Evolutionary conservation across 2,329 filamentous ascomycete genomes (phyloP).

Genomic region (Penicillium sp.): DNA sequence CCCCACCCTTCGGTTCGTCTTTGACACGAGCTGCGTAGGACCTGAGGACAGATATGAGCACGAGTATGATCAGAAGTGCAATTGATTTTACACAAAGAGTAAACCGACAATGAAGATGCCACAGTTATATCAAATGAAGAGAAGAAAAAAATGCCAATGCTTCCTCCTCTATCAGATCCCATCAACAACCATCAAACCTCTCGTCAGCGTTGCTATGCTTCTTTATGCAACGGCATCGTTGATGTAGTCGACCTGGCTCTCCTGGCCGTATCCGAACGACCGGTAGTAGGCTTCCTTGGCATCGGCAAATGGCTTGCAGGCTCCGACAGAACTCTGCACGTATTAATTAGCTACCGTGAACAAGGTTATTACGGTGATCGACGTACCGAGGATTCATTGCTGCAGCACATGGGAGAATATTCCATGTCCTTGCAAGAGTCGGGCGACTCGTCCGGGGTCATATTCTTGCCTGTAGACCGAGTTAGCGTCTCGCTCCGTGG

Average conservation of each 20-base stretch:
- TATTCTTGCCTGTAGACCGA: slow-evolving; percentile 18
- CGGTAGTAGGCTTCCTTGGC: slow-evolving; percentile 24
- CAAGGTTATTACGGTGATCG: neutral
- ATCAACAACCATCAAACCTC: neutral
- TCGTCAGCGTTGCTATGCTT: neutral
- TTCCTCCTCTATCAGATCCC: neutral
- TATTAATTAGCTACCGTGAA: neutral
- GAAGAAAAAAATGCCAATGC: neutral
- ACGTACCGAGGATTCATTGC: slow-evolving; percentile 8
- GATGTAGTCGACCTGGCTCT: slow-evolving; percentile 16
- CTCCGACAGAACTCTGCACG: slow-evolving; percentile 8
- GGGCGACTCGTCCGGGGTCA: slow-evolving; percentile 15
- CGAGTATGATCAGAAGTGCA: neutral
- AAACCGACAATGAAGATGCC: slow-evolving; percentile 1
- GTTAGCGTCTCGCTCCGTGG: neutral
- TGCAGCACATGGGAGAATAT: slow-evolving; percentile 30
- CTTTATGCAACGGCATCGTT: slow-evolving; percentile 17
- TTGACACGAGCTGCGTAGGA: too few relatives aligned
- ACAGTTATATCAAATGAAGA: slow-evolving; percentile 6
- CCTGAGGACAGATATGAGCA: neutral
- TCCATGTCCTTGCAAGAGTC: slow-evolving; percentile 15
- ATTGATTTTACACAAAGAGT: slow-evolving; percentile 3
- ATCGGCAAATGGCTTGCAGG: slow-evolving; percentile 24
- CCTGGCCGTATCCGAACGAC: slow-evolving; percentile 3
- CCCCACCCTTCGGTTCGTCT: too few relatives aligned